Base-by-base conservation (phyloP, 805 yeast species). In the Kodamaea sagamina region DNA sequence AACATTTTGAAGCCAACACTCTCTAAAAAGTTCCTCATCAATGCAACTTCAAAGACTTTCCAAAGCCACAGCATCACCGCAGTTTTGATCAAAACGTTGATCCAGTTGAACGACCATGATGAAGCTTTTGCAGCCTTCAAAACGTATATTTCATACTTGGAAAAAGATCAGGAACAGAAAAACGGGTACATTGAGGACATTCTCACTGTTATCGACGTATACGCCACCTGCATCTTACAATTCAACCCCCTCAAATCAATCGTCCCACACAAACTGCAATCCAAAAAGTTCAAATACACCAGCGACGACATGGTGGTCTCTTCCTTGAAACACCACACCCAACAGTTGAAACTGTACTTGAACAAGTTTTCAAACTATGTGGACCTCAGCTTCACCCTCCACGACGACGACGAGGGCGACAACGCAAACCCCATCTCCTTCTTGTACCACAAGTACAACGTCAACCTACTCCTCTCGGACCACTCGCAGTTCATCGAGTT, bases 41-140 rank as follows among this genome's bases (percentile, higher is more conserved):
- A 51, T 42, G 51, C 59, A 38, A 52, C 65, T 2, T 52, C 57
- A 16, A 63, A 59, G 35, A 61, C 74, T 0, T 71, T 62, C 47
- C 75, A 70, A 44, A 65, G 68, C 49, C 63, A 62, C 40, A 44
- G 53, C 1, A 62, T 71, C n/a, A 54, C 69, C 18, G 49, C 59
- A 8, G 59, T 59, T 41, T 57, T 63, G 32, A 61, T 71, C 19
- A 53, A 59, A 35, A 52, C 63, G 1, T 56, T 69, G 35, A 48
- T 69, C 13, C 67, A 65, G 12, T 49, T 60, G 38, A 50, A 57
- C 6, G 74, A 71, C 44, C 65, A 58, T 46, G 76, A 71, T 44
- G 75, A 71, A 47, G 76, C 75, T 0, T 55, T 65, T 40, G 72
- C 72, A 6, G 74, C 74, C 0, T 63, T 70, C 43, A 63, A 62